These are phyloP conservation scores for Physaria fendleri DNA, from an alignment of 345 rosid genomes.

Conservation along the genomic window DNA sequence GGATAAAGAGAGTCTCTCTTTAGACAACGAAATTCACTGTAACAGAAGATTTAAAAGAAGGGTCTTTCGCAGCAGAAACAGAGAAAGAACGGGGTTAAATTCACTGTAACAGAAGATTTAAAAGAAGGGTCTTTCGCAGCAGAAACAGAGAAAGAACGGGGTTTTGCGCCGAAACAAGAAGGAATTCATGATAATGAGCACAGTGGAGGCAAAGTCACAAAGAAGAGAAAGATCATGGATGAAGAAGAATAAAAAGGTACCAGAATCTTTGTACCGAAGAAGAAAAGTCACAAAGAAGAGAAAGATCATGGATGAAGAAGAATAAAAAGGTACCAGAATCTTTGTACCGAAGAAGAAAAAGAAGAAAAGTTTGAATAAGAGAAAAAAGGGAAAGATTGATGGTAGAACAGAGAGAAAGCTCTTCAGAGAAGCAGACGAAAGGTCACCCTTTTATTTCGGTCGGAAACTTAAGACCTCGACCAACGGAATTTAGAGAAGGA, in stretches of 20 bases:
- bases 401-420: constrained; percentile 34
- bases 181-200: constrained; percentile 20
- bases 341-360: constrained; percentile 15
- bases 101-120: constrained; percentile 19
- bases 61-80: constrained; percentile 3
- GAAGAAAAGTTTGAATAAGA: constrained; percentile 24
- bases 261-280: constrained; percentile 4
- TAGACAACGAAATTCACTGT: constrained; percentile 19
- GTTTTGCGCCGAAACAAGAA: constrained; percentile 12
- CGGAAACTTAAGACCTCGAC: constrained; percentile 16
- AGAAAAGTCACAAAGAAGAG: constrained; percentile 32
- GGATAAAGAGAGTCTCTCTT: constrained; percentile 12
- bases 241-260: not conserved
- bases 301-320: constrained; percentile 16
- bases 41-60: not conserved
- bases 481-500: no score
- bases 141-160: not conserved
- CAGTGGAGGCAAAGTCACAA: constrained; percentile 22
- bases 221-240: constrained; percentile 29
- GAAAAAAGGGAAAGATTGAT: constrained; percentile 22
- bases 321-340: not conserved
- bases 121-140: not conserved
- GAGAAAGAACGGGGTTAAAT: not conserved
- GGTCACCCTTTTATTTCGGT: constrained; percentile 29
- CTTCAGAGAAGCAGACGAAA: constrained; percentile 24